Percentiles rank a stretch among this genome's conserved stretches.
Conservation (phyloP, 306 rosid species). For the Vigna trinervia region DNA sequence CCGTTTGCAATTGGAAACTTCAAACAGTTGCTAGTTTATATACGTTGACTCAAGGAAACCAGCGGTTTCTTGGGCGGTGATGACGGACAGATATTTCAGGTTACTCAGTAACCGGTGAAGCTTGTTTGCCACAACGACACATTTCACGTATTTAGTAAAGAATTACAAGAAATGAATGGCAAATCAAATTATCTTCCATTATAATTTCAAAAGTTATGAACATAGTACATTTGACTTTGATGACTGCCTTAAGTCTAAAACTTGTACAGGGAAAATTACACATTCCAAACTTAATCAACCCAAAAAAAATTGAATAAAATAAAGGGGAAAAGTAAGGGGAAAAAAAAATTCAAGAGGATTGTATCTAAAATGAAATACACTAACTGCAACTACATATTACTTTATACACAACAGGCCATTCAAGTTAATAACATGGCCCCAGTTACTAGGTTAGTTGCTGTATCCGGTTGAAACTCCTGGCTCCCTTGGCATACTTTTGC, state of each 20-base stretch:
- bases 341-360: constrained; percentile 8
- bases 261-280: constrained; percentile 45
- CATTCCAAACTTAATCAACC: constrained; percentile 31
- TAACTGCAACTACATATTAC: constrained; percentile 52
- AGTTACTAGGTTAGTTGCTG: constrained; percentile 51
- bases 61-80: neutral
- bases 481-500: constrained; percentile 43
- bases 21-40: neutral
- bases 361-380: constrained; percentile 47
- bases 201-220: constrained; percentile 38
- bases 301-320: constrained; percentile 24
- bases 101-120: neutral
- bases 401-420: constrained; percentile 64
- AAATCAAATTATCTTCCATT: constrained; percentile 31
- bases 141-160: constrained; percentile 11
- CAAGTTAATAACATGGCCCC: constrained; percentile 54
- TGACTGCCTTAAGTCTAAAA: constrained; percentile 35
- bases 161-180: constrained; percentile 1
- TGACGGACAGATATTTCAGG: neutral
- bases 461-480: constrained; percentile 44
- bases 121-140: neutral
- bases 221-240: constrained; percentile 39
- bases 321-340: neutral
- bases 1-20: neutral
- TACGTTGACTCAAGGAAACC: neutral